Evolutionary conservation across 306 rosid genomes (phyloP).

Genomic region (Nissolia schottii): DNA sequence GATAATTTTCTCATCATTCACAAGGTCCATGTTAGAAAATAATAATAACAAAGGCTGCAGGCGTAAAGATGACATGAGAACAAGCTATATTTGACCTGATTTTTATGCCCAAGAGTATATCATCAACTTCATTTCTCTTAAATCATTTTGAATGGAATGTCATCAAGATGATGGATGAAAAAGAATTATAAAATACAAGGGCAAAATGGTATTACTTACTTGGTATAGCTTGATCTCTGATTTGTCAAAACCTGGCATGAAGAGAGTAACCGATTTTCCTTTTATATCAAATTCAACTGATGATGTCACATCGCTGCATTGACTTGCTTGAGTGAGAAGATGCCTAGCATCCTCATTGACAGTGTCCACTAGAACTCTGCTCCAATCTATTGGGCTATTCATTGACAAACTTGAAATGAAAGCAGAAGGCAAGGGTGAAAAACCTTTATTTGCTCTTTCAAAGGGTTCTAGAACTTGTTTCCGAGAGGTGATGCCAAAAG

Average conservation of each 20-base stretch:
- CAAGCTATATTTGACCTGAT: background rate
- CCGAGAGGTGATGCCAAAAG: conserved; percentile 51
- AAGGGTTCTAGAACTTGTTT: conserved; percentile 35
- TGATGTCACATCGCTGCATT: conserved; percentile 25
- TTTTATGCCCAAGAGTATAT: background rate
- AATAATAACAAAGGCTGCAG: background rate
- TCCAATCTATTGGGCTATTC: conserved; percentile 52
- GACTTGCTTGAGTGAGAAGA: conserved; percentile 52
- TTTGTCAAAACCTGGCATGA: conserved; percentile 94
- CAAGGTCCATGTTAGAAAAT: background rate
- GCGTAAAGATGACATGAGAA: background rate
- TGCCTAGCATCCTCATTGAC: conserved; percentile 44
- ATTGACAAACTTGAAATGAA: conserved; percentile 47
- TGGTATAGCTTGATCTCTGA: conserved; percentile 92
- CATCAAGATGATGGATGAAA: background rate
- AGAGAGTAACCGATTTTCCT: conserved; percentile 64
- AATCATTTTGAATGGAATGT: conserved; percentile 3
- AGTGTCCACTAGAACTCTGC: conserved; percentile 35
- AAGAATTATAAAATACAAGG: background rate
- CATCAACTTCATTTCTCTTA: background rate
- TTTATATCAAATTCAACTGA: conserved; percentile 65
- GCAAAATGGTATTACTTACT: conserved; percentile 36
- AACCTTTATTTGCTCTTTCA: conserved; percentile 38
- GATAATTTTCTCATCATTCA: background rate
- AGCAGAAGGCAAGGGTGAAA: conserved; percentile 74